Base-by-base conservation (phyloP, 78 protist genomes). In the Bodo saltans region DNA sequence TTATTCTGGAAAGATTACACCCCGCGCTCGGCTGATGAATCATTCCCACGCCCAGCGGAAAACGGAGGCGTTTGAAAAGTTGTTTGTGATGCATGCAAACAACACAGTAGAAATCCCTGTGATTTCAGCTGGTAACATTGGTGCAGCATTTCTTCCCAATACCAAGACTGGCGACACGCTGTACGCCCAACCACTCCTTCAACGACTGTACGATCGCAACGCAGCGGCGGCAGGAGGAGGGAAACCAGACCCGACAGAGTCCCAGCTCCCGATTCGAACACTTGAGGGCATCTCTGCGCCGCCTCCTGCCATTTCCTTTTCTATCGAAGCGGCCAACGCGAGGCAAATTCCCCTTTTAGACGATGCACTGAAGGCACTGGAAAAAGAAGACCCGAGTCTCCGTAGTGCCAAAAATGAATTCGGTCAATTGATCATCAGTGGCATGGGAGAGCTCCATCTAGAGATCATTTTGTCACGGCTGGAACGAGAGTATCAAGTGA, bases 361-460 rank as follows among this genome's bases (percentile, higher is more conserved):
- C 27, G 25, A 39, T 3, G 90, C 87, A 0, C 86, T 87, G 30
- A 74, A n/a, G 33, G 0, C 30, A 8, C 0, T 87, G 72, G 11
- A 0, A 27, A 41, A 0, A 17, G 90, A 87, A 39, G 90, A 82
- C 68, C 90, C 87, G 4, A 23, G 60, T 2, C 53, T 87, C 32
- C 11, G 12, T 17, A 35, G 23, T 11, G 3, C 17, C 17, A 12
- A 0, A 0, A 82, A 85, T 30, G 78, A 71, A 0, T 23, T 47
- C 3, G 87, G 86, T 4, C 91, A 88, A 73, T 30, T 0, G 41
- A 41, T 94, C 68, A 69, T 92, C 42, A 76, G 88, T 8, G 94
- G 96, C 11, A 91, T 92, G 96, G 97, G 97, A 23, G 97, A 90
- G 78, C 87, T 94, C 1, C 97, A 94, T 78, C 82, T 94, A 27